These are phyloP conservation scores for Pneumocystis murina DNA, from an alignment of 1,139 yeast genomes.

Conservation along the genomic window DNA sequence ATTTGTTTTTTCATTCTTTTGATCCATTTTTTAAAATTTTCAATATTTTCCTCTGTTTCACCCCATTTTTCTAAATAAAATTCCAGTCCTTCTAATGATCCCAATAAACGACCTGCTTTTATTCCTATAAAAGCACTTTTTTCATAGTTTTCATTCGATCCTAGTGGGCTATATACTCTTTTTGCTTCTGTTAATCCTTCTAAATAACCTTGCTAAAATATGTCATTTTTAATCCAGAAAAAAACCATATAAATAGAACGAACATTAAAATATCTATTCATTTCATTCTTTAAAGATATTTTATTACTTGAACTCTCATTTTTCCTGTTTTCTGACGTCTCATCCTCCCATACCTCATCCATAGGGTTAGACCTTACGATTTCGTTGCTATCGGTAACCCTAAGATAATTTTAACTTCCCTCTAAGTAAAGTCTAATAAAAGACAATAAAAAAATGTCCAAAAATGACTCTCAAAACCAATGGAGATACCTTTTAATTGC, in stretches of 20 bases:
- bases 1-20: neutral
- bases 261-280: neutral
- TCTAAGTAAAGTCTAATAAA: too few species aligned
- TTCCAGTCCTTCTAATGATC: neutral
- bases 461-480: neutral
- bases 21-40: neutral
- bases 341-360: neutral
- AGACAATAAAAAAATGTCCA: neutral
- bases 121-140: neutral
- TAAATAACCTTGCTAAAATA: neutral
- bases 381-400: neutral
- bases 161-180: neutral
- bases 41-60: neutral
- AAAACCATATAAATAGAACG: neutral
- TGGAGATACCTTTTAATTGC: neutral
- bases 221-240: neutral
- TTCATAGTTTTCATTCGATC: neutral
- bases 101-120: neutral
- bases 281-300: neutral
- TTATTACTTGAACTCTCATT: neutral
- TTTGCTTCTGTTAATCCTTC: neutral
- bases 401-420: neutral
- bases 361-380: neutral
- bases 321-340: neutral
- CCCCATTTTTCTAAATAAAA: neutral